Evolutionary conservation across 768 basidiomycete genomes (phyloP).

Genomic region (Trametes meyenii): DNA sequence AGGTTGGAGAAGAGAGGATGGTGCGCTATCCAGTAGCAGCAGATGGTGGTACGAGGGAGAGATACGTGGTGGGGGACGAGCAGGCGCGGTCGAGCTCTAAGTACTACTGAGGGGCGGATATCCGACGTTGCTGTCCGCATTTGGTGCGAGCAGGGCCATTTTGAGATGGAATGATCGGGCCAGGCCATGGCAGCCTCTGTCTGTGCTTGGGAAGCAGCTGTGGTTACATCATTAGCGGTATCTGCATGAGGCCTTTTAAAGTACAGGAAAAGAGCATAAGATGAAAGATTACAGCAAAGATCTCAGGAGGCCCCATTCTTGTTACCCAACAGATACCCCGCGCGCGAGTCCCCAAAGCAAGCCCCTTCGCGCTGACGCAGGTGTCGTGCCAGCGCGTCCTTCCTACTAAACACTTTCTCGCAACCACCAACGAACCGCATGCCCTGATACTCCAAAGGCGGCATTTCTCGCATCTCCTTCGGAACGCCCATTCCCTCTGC

Average conservation of each 20-base stretch:
- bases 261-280: not conserved
- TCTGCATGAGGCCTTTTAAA: not conserved
- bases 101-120: not conserved
- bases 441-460: conserved; percentile 7
- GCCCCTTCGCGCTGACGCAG: not conserved
- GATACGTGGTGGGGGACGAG: not conserved
- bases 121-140: not conserved
- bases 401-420: conserved; percentile 17
- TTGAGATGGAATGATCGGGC: not conserved
- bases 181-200: not conserved
- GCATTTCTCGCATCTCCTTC: not conserved
- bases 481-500: conserved; percentile 3
- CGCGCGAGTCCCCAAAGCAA: conserved; percentile 14
- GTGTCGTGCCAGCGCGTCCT: conserved; percentile 20
- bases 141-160: not conserved
- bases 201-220: no score
- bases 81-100: not conserved
- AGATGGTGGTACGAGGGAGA: conserved; percentile 7
- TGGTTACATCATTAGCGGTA: no score
- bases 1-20: not conserved
- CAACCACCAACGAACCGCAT: conserved; percentile 22
- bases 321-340: not conserved
- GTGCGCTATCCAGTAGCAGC: conserved; percentile 12
- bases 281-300: not conserved
- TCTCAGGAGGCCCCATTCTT: conserved; percentile 10